Conservation (phyloP, 2,329 filamentous ascomycete species). For the Botrytis byssoidea region DNA sequence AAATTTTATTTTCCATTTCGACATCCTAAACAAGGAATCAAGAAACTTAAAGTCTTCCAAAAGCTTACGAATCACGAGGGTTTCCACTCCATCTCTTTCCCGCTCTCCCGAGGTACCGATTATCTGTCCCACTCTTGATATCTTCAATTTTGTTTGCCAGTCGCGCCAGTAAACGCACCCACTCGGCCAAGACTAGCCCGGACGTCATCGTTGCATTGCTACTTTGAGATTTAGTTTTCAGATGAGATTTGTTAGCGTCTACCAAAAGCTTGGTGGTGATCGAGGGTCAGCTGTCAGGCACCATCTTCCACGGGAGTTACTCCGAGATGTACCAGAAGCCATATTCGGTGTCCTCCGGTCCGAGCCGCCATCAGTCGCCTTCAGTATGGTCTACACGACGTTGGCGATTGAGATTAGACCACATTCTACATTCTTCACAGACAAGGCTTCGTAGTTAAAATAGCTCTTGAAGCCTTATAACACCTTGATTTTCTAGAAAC, state of each 20-base stretch:
- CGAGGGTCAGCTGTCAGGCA: not conserved
- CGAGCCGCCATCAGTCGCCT: not conserved
- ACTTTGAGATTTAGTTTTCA: not conserved
- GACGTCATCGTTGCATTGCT: not conserved
- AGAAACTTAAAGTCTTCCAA: not conserved
- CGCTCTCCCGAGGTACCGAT: not conserved
- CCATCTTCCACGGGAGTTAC: not conserved
- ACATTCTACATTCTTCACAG: not conserved
- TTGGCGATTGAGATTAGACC: not conserved
- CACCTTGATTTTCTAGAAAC: not conserved
- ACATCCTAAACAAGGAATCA: not conserved
- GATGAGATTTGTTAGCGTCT: not conserved
- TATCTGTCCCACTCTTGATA: not conserved
- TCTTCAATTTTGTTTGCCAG: not conserved
- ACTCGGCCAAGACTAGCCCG: slow-evolving; percentile 1
- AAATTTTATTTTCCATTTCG: not conserved
- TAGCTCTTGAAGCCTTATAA: not conserved
- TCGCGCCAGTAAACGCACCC: not conserved
- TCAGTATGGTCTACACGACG: not conserved
- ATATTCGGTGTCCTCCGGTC: not conserved
- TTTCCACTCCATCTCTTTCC: not conserved
- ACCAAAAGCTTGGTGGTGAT: not conserved
- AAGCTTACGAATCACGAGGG: not conserved
- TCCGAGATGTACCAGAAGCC: not conserved
- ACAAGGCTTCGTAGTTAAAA: not conserved